A percentile compares a stretch with the other conserved stretches of the same genome.
Conservation (phyloP, 345 rosid genomes). For the Eucalyptus camaldulensis region DNA sequence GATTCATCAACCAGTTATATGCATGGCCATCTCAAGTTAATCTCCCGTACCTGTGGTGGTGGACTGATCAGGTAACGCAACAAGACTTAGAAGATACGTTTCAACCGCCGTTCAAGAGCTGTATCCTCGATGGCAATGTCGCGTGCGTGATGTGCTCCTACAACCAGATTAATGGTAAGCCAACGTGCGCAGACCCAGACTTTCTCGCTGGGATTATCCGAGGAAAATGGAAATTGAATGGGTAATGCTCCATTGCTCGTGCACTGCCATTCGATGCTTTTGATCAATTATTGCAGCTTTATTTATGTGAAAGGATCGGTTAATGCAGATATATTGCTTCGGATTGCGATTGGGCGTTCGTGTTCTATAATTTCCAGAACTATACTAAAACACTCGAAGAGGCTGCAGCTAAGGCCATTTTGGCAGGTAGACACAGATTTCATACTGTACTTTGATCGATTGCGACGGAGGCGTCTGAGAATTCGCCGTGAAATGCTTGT, state of each 20-base stretch:
- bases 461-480: not conserved
- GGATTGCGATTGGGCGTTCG: constrained; percentile 78
- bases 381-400: constrained; percentile 83
- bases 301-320: not conserved
- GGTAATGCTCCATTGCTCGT: constrained; percentile 14
- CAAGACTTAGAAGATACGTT: constrained; percentile 93
- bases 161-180: constrained; percentile 84
- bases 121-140: constrained; percentile 90
- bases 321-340: constrained; percentile 73
- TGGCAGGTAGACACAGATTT: constrained; percentile 26
- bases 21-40: not conserved
- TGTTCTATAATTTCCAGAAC: constrained; percentile 42
- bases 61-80: constrained; percentile 58
- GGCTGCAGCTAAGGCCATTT: constrained; percentile 72
- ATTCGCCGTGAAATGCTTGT: not conserved
- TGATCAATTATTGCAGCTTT: not conserved
- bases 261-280: not conserved
- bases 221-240: constrained; percentile 83
- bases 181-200: constrained; percentile 81
- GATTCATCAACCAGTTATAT: not conserved
- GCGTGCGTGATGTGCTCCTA: constrained; percentile 98
- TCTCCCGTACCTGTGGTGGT: constrained; percentile 14
- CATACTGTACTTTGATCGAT: not conserved
- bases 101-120: constrained; percentile 95
- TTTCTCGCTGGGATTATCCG: constrained; percentile 67